Evolutionary conservation across 2,329 filamentous ascomycete genomes (phyloP).

Genomic region (Phoma sp.): DNA sequence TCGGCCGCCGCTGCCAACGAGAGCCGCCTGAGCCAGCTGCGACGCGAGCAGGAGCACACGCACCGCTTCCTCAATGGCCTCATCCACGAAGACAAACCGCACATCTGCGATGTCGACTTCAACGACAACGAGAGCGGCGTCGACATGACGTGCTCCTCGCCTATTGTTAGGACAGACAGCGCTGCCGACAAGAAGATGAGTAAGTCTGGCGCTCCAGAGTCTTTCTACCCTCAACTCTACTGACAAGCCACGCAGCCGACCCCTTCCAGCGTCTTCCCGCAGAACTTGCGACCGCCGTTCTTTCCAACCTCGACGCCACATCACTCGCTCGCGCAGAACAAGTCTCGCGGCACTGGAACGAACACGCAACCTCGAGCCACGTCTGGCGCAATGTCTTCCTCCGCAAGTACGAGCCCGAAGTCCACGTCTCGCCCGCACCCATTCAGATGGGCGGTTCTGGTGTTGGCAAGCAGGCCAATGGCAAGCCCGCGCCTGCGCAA

Average conservation of each 20-base stretch:
- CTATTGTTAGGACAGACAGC: constrained; percentile 41
- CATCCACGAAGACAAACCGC: constrained; percentile 22
- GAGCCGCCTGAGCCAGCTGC: constrained; percentile 36
- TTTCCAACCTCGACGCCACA: constrained; percentile 65
- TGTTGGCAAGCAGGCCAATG: constrained; percentile 55
- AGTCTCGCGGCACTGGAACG: constrained; percentile 64
- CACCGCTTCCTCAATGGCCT: constrained; percentile 41
- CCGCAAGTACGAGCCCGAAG: constrained; percentile 57
- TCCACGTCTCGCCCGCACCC: constrained; percentile 54
- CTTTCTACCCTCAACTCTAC: background rate
- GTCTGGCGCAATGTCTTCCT: constrained; percentile 70
- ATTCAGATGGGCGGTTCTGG: constrained; percentile 60
- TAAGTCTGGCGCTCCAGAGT: constrained; percentile 22
- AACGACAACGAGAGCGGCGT: constrained; percentile 49
- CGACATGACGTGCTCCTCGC: constrained; percentile 46
- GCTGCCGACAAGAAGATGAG: constrained; percentile 44
- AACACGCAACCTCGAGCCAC: constrained; percentile 61
- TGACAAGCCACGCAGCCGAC: constrained; percentile 49
- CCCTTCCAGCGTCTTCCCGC: constrained; percentile 62
- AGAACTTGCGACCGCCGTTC: constrained; percentile 65
- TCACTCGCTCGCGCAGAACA: constrained; percentile 62
- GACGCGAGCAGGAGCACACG: constrained; percentile 43
- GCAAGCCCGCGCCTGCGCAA: constrained; percentile 61
- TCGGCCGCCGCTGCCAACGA: constrained; percentile 46
- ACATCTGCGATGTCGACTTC: constrained; percentile 30